phyloP scores from a whole-genome alignment of 108 stramenopile species.

The Nitzschia sp. region DNA sequence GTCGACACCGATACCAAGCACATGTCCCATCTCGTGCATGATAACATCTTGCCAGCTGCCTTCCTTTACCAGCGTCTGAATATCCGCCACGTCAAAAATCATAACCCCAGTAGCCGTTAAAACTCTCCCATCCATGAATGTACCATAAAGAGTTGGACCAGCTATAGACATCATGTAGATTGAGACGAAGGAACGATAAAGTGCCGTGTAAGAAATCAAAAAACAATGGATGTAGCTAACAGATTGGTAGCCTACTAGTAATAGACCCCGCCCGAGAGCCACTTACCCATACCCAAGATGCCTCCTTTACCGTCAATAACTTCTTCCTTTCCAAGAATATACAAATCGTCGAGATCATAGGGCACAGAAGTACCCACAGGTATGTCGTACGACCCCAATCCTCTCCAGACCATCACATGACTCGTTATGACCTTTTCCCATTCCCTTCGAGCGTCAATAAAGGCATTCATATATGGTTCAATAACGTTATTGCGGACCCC shows the following conservation, averaged over 20 bases:
- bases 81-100: neutral
- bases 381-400: neutral
- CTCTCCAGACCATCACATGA: no score
- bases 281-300: neutral
- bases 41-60: constrained; percentile 4
- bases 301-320: neutral
- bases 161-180: neutral
- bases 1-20: constrained; percentile 7
- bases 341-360: neutral
- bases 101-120: neutral
- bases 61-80: neutral
- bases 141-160: no score
- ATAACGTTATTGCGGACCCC: neutral
- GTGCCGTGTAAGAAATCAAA: neutral
- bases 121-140: no score
- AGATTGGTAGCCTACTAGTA: no score
- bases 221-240: neutral
- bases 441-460: neutral
- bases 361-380: neutral
- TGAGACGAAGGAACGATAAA: neutral
- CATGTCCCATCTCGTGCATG: constrained; percentile 53
- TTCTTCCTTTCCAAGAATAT: neutral
- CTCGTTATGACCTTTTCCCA: constrained; percentile 5
- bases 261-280: no score
- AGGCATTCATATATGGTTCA: constrained; percentile 5